A percentile compares a stretch with the other conserved stretches of the same genome.
phyloP scores from a whole-genome alignment of 2,329 filamentous ascomycete species.

The Beauveria sp. region DNA sequence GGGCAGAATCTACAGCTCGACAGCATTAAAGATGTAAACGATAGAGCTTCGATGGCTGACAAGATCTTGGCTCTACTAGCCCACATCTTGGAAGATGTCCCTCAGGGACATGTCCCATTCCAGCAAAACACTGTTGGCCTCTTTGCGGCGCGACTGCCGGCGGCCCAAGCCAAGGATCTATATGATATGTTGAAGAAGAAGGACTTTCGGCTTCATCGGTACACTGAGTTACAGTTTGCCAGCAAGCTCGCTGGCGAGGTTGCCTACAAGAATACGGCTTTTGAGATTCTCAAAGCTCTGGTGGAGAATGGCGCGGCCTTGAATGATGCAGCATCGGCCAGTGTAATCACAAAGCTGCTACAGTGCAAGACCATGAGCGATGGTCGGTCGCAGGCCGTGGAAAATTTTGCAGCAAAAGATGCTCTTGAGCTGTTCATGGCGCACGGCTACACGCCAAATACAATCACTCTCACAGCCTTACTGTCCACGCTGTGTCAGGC shows the following conservation, averaged over 20 bases:
- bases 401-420: conserved; percentile 22
- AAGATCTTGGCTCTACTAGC: conserved; percentile 22
- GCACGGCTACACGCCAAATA: conserved; percentile 55
- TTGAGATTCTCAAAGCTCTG: conserved; percentile 31
- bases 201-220: conserved; percentile 26
- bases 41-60: conserved; percentile 21
- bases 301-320: conserved; percentile 35
- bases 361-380: conserved; percentile 21
- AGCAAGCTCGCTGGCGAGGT: conserved; percentile 33
- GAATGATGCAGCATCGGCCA: conserved; percentile 39
- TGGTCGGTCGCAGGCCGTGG: conserved; percentile 15
- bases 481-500: conserved; percentile 63
- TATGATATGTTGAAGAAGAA: conserved; percentile 26
- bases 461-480: conserved; percentile 56
- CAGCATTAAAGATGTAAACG: conserved; percentile 14
- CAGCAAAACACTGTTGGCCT: conserved; percentile 31
- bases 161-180: conserved; percentile 26
- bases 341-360: conserved; percentile 55
- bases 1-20: conserved; percentile 17
- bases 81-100: conserved; percentile 23
- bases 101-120: conserved; percentile 26
- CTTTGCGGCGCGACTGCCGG: conserved; percentile 22
- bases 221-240: conserved; percentile 43
- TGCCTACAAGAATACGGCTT: conserved; percentile 33
- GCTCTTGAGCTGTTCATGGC: conserved; percentile 40